These are phyloP conservation scores for Fusarium tjaetaba DNA, from an alignment of 2,329 filamentous ascomycete genomes.

Conservation along the genomic window DNA sequence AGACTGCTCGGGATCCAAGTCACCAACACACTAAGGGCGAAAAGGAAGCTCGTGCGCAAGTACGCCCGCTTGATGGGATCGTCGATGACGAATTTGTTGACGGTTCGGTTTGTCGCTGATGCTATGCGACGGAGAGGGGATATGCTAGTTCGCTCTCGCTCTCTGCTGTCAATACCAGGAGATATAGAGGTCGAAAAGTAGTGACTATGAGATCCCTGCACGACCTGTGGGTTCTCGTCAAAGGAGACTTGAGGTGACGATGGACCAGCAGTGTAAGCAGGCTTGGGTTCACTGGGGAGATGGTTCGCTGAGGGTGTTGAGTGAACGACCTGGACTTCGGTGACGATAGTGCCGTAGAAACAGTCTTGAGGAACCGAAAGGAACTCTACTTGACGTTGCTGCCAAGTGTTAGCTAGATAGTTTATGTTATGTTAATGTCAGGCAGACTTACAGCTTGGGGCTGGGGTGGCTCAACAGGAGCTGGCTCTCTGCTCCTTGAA, in stretches of 20 bases:
- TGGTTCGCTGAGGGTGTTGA: conserved; percentile 40
- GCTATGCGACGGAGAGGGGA: conserved; percentile 31
- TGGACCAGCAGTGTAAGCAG: conserved; percentile 21
- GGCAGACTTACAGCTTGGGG: not conserved
- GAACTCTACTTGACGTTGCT: conserved; percentile 40
- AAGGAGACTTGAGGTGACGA: conserved; percentile 38
- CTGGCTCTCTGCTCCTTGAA: conserved; percentile 45
- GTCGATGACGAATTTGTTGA: conserved; percentile 49
- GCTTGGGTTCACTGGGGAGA: conserved; percentile 39
- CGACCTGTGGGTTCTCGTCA: conserved; percentile 21
- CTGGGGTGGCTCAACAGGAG: conserved; percentile 48
- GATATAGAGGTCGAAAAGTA: conserved; percentile 50
- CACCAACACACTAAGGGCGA: conserved; percentile 68
- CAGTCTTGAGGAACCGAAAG: conserved; percentile 45
- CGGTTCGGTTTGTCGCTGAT: conserved; percentile 45
- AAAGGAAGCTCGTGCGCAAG: conserved; percentile 68
- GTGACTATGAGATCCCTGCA: conserved; percentile 41
- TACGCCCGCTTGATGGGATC: conserved; percentile 71
- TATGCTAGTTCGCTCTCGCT: not conserved
- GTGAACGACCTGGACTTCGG: conserved; percentile 59
- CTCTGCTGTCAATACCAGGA: conserved; percentile 1
- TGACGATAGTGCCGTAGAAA: conserved; percentile 63
- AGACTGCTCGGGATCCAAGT: conserved; percentile 75
- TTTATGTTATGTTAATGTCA: fast-evolving
- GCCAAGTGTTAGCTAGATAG: not conserved